Evolutionary conservation across 208 protist species (phyloP).

Genomic region (Trypanosomatidae sp.): DNA sequence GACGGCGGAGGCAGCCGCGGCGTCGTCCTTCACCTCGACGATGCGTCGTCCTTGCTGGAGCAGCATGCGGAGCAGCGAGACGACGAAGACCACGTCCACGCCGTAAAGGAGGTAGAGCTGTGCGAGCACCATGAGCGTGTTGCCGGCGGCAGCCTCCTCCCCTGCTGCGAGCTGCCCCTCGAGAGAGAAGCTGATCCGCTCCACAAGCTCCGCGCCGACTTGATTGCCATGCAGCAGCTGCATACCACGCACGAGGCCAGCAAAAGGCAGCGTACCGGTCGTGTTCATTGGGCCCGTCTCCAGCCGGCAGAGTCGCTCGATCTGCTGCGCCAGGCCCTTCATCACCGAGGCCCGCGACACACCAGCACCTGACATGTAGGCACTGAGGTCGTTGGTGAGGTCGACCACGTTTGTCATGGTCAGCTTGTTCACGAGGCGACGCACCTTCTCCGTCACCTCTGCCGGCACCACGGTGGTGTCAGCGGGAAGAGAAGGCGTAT

Average conservation of each 20-base stretch:
- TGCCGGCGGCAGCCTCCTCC: conserved; percentile 53
- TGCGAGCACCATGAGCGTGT: conserved; percentile 65
- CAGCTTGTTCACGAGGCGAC: conserved; percentile 74
- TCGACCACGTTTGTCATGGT: conserved; percentile 75
- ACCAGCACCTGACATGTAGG: conserved; percentile 32
- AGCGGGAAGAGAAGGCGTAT: neutral
- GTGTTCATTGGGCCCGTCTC: conserved; percentile 60
- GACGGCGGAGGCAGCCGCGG: neutral
- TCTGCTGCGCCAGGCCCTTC: conserved; percentile 43
- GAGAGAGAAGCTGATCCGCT: conserved; percentile 47
- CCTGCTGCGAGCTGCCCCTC: conserved; percentile 40
- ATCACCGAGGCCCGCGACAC: conserved; percentile 60
- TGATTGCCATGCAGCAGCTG: conserved; percentile 72
- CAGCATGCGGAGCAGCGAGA: conserved; percentile 51
- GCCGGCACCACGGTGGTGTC: conserved; percentile 22
- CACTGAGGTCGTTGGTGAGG: conserved; percentile 58
- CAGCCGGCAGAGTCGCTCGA: conserved; percentile 56
- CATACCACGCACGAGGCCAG: conserved; percentile 71
- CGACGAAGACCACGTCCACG: conserved; percentile 57
- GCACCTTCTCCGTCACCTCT: conserved; percentile 36
- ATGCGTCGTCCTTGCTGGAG: conserved; percentile 28
- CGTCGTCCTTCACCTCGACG: neutral
- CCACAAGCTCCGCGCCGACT: conserved; percentile 69
- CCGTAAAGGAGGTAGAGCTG: conserved; percentile 76
- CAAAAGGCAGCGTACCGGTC: conserved; percentile 64